Evolutionary conservation across 225 moss, liverwort and hornwort genomes (phyloP), one percentile per base, ranked within the genome.

Genomic region (Marchantia paleacea): DNA sequence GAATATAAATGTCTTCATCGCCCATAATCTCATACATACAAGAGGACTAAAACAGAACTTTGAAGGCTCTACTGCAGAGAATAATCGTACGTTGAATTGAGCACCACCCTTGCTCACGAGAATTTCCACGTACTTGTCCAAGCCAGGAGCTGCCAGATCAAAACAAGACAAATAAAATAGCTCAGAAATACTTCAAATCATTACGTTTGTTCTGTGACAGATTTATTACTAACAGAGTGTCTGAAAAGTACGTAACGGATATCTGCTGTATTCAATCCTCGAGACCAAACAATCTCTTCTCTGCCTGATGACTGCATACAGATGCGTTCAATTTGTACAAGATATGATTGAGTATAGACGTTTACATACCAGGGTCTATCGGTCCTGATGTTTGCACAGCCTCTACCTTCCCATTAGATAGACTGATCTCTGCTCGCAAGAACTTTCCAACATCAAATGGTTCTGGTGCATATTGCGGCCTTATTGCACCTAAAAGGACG

Each of bases 391-490:
- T 91, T 67, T 91, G 88, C 75, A 99, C 82, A 55, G 85, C 86
- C 77, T 92, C 91, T n/a, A 79, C 79, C 76, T 92, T 92, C 80
- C 91, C 90, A 80, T 83, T 87, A 52, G 93, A 87, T 78, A 90
- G 85, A 75, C 50, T 79, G 67, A 95, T 81, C 76, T 92, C 93
- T 51, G 91, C 93, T 71, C 90, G 92, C 54, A 99, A 80, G 54
- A 90, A 77, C 86, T 89, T 91, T 52, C 95, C 95, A 30, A 99
- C 92, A 83, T 99, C 97, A 78, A 89, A 90, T 49, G 97, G 97
- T 77, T 99, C 97, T 22, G 97, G 97, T 62, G 97, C 92, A 82
- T 99, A 99, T 76, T 99, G 93, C 75, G 92, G 91, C 53, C 95
- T 90, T 68, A 95, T 92, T 54, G 97, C 95, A 89, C 97, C 93